Conservation (phyloP, 129 eudicot genomes). For the Logfia minima region DNA sequence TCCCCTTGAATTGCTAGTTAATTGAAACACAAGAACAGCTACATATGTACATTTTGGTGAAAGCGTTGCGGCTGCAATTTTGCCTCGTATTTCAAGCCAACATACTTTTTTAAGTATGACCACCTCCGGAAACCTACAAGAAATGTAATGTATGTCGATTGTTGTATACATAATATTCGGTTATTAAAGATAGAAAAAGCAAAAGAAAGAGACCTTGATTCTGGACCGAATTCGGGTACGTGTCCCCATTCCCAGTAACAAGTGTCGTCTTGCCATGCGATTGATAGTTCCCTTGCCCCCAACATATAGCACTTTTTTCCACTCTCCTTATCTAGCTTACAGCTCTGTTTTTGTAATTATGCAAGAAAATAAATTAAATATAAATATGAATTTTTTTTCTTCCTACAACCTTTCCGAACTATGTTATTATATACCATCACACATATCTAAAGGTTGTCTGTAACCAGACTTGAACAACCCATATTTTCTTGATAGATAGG, state of each 20-base stretch:
- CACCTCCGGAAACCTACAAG: slow-evolving; percentile 45
- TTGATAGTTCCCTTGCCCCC: slow-evolving; percentile 41
- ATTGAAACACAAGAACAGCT: slow-evolving; percentile 39
- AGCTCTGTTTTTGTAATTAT: slow-evolving; percentile 30
- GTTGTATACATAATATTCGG: background rate
- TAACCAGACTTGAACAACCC: too few relatives aligned
- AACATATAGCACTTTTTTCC: slow-evolving; percentile 56
- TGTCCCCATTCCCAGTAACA: slow-evolving; percentile 46
- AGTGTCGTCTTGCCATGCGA: slow-evolving; percentile 34
- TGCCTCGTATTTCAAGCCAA: slow-evolving; percentile 47
- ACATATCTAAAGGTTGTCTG: background rate
- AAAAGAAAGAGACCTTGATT: slow-evolving; percentile 35
- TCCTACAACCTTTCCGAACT: too few relatives aligned
- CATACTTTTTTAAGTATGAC: slow-evolving; percentile 32
- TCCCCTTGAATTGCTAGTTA: slow-evolving; percentile 10
- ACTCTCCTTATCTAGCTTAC: slow-evolving; percentile 36
- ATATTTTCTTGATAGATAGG: too few relatives aligned
- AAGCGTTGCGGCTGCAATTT: slow-evolving; percentile 24
- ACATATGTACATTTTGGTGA: slow-evolving; percentile 35
- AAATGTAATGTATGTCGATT: background rate
- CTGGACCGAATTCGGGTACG: slow-evolving; percentile 19
- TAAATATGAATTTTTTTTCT: too few relatives aligned
- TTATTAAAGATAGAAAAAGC: background rate
- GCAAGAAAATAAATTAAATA: background rate
- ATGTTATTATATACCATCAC: too few relatives aligned